phyloP scores from a whole-genome alignment of 2,329 filamentous ascomycete genomes.

The Malbranchea cinnamomea region DNA sequence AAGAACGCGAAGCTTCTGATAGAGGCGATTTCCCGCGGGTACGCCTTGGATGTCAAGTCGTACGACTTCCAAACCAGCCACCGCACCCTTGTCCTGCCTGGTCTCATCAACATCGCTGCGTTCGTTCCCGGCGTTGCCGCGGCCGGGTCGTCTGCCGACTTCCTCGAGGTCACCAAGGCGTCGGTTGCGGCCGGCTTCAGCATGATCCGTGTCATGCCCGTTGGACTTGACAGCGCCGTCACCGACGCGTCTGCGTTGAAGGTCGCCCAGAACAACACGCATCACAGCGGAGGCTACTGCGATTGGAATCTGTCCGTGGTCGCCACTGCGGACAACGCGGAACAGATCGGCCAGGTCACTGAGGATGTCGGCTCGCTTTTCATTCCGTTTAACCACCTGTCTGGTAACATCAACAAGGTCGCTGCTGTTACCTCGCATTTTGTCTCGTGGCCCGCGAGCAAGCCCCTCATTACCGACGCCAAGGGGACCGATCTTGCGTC shows the following conservation, averaged over 20 bases:
- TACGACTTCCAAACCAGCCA: slow-evolving; percentile 90
- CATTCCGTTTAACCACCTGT: slow-evolving; percentile 68
- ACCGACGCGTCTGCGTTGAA: slow-evolving; percentile 58
- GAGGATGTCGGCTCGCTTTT: slow-evolving; percentile 66
- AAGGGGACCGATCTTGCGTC: slow-evolving; percentile 71
- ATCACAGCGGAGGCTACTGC: slow-evolving; percentile 52
- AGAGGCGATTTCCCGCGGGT: slow-evolving; percentile 83
- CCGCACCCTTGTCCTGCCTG: slow-evolving; percentile 56
- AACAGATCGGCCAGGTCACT: slow-evolving; percentile 58
- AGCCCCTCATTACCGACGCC: slow-evolving; percentile 69
- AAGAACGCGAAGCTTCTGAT: slow-evolving; percentile 98
- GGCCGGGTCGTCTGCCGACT: slow-evolving; percentile 48
- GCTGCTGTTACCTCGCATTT: slow-evolving; percentile 67
- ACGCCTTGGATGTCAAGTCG: slow-evolving; percentile 65
- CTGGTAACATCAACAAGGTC: slow-evolving; percentile 72
- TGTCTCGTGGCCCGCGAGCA: slow-evolving; percentile 59
- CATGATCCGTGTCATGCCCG: slow-evolving; percentile 67
- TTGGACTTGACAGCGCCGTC: slow-evolving; percentile 57
- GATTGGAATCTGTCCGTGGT: slow-evolving; percentile 71
- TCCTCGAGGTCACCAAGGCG: slow-evolving; percentile 55
- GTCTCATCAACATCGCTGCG: slow-evolving; percentile 63
- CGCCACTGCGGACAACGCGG: slow-evolving; percentile 56
- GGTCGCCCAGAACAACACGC: slow-evolving; percentile 55
- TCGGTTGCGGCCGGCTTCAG: slow-evolving; percentile 62
- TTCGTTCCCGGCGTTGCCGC: slow-evolving; percentile 62